Evolutionary conservation across 2,329 filamentous ascomycete genomes (phyloP), one percentile per base, ranked within the genome.

Genomic region (Fusarium concolor): DNA sequence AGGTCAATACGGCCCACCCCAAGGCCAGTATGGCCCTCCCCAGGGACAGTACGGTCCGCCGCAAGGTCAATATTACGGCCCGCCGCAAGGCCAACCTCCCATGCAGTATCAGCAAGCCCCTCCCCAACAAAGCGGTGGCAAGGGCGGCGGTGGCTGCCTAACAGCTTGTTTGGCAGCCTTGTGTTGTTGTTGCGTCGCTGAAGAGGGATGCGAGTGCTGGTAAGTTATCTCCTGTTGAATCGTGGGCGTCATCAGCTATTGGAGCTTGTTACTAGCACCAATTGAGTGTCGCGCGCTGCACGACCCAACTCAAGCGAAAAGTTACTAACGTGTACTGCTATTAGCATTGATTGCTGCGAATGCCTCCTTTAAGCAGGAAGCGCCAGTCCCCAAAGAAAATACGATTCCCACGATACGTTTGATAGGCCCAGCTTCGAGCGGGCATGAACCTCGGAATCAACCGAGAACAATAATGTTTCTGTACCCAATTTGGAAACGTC

Each of bases 191-290:
- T 85, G 82, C 65, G 80, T 82, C 54, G 77, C 80, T 42, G 84
- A 85, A 56, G 84, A 85, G 67, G 79, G 78, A 29, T 85, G 83
- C 74, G 84, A 86, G 71, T 82, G 81, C 68, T 85, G 83, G 81
- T 80, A 78, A 47, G 71, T 69, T 11, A 33, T 46, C 37, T 24
- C 44, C n/a, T 42, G 20, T 54, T 17, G 14, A 33, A 35, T 45
- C 52, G 44, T 53, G 38, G 51, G 44, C 43, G 43, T 50, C 31
- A 41, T 67, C 50, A 56, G 51, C 31, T 26, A 46, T 63, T 44
- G 61, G 52, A 57, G 47, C 20, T 45, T 24, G 26, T 44, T 28
- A 33, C 37, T 35, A 37, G 46, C 46, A 37, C 35, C 39, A 51
- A 43, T 45, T 56, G 38, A 52, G 55, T 17, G 33, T 51, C 37